Evolutionary conservation across 345 rosid genomes (phyloP).

Genomic region (Lumnitzera littorea): DNA sequence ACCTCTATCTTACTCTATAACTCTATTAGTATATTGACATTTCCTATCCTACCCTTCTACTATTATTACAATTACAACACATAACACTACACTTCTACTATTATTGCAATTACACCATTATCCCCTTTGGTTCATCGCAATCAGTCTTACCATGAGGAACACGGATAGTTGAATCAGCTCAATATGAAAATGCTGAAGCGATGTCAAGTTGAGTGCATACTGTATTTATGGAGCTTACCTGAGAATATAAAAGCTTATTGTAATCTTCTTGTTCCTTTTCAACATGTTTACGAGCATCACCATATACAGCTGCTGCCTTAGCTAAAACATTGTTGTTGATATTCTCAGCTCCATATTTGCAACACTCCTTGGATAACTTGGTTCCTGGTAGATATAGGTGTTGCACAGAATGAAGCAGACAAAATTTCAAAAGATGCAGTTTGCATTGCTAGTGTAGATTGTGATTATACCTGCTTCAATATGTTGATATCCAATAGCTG

Average conservation of each 20-base stretch:
- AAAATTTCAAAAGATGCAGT: slow-evolving; percentile 1
- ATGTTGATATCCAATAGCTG: slow-evolving; percentile 67
- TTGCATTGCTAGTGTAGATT: slow-evolving; percentile 5
- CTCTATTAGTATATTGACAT: no score
- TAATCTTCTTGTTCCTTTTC: slow-evolving; percentile 91
- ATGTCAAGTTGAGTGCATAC: neutral
- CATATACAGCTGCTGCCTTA: slow-evolving; percentile 86
- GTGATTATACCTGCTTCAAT: slow-evolving; percentile 68
- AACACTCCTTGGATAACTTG: slow-evolving; percentile 81
- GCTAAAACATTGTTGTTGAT: slow-evolving; percentile 71
- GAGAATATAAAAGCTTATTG: slow-evolving; percentile 57
- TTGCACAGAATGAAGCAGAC: slow-evolving; percentile 2
- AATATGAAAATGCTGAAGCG: neutral
- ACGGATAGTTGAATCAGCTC: no score
- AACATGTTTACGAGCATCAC: slow-evolving; percentile 83
- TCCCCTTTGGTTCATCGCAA: no score
- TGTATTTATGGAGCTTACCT: slow-evolving; percentile 32
- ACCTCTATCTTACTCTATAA: no score
- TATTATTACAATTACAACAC: no score
- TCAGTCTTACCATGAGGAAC: no score
- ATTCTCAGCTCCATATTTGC: slow-evolving; percentile 79
- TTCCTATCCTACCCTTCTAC: no score
- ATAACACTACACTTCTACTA: no score
- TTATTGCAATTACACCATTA: no score
- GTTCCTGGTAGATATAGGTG: slow-evolving; percentile 42